Evolutionary conservation across 2,329 filamentous ascomycete species (phyloP), one percentile per base, ranked within the genome.

Genomic region (Botryotinia narcissicola): DNA sequence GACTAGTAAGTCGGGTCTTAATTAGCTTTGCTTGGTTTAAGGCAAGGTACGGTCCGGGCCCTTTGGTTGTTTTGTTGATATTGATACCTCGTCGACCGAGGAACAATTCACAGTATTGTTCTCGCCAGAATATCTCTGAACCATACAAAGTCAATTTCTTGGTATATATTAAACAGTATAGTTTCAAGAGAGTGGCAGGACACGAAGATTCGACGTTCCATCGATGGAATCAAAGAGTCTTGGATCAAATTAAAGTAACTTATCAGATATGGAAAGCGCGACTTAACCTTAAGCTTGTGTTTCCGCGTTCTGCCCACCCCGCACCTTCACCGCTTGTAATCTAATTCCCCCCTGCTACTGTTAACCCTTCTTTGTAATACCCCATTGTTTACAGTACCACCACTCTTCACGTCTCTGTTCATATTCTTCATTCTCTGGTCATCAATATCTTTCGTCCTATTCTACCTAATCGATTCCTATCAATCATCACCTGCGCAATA

Each of bases 271-370:
- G 54, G 73, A 74, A 74, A 74, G 32, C 70, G 63, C 70, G 73
- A 37, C 42, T 46, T 40, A 40, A 46, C 44, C 18, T 46, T 46
- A 29, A 29, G 25, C 42, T 42, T 70, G 46, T 16, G 18, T 29
- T 66, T 59, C 32, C 37, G 57, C 57, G 46, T 74, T 73, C 71
- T 73, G 64, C 73, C 37, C 73, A 63, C 63, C 70, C 70, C 73
- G 64, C 73, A 57, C 42, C 61, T 68, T 70, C 73, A 74, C 73
- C 73, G 71, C 73, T 57, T 62, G 22, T 46, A 46, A 62, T 46
- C 61, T 71, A 66, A 67, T 66, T 59, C 59, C 60, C 25, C 60
- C 35, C 40, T 57, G 59, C 35, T 3, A 40, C 60, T 22, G 14
- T 18, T 20, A 32, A 22, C 12, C 25, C 25, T 57, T 64, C 37